Percentiles rank a stretch among this genome's conserved stretches.
Conservation (phyloP, 2,329 filamentous ascomycete genomes). For the Leptosphaerulina australis region DNA sequence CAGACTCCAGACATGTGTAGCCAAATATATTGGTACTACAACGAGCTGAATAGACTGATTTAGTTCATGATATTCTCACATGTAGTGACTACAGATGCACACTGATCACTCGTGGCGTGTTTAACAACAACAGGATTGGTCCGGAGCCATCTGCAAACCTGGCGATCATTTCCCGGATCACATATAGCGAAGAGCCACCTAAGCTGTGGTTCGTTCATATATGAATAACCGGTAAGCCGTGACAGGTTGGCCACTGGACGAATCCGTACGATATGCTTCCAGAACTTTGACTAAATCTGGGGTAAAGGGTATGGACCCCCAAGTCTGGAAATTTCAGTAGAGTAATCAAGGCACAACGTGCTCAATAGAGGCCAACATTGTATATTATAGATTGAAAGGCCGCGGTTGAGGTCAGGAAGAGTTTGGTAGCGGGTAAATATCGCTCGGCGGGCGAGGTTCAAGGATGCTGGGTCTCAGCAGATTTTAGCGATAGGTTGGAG, state of each 20-base stretch:
- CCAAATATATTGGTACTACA: constrained; percentile 6
- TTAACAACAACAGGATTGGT: not conserved
- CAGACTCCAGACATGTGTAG: constrained; percentile 2
- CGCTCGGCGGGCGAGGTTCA: constrained; percentile 10
- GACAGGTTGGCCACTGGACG: not conserved
- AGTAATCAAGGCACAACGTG: not conserved
- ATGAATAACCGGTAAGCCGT: constrained; percentile 1
- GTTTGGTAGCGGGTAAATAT: constrained; percentile 10
- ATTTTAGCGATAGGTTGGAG: constrained; percentile 1
- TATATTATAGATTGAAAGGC: constrained; percentile 30
- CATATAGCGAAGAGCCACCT: constrained; percentile 1
- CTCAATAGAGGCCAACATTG: not conserved
- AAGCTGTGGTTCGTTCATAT: not conserved
- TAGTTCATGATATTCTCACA: not conserved
- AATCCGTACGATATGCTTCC: not conserved
- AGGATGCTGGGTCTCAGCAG: not conserved
- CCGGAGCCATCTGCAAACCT: not conserved
- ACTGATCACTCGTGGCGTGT: not conserved
- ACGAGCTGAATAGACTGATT: not conserved
- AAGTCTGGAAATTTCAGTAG: not conserved
- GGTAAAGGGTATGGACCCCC: not conserved
- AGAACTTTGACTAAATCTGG: constrained; percentile 7
- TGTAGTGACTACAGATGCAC: not conserved
- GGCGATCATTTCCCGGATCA: not conserved
- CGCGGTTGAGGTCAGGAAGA: constrained; percentile 21